Evolutionary conservation across 176 grass and related monocot genomes (phyloP).

Genomic region (Musa schizocarpa): DNA sequence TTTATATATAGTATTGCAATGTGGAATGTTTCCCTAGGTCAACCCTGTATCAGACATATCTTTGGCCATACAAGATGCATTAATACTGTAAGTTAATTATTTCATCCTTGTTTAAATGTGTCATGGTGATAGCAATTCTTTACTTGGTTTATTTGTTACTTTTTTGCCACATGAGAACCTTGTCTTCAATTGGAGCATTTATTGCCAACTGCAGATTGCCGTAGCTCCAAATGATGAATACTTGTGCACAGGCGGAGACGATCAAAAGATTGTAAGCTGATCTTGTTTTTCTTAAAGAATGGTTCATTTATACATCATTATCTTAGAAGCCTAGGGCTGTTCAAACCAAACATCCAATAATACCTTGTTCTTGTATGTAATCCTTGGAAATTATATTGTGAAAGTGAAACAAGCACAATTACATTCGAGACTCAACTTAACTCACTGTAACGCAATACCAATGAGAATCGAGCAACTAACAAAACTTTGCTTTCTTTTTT

Average conservation of each 20-base stretch:
- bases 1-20: slow-evolving; percentile 54
- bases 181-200: slow-evolving; percentile 18
- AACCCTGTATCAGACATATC: slow-evolving; percentile 75
- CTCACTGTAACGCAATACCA: too few species aligned
- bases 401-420: too few species aligned
- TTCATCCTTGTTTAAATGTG: slow-evolving; percentile 10
- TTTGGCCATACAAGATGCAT: slow-evolving; percentile 60
- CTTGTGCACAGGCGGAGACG: slow-evolving; percentile 79
- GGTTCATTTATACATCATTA: background rate
- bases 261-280: slow-evolving; percentile 92
- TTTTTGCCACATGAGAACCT: too few species aligned
- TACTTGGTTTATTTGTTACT: too few species aligned
- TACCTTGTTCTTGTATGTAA: background rate
- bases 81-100: slow-evolving; percentile 59
- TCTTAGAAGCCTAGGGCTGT: too few species aligned
- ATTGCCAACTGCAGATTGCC: slow-evolving; percentile 47
- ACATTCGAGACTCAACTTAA: too few species aligned
- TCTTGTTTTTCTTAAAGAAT: background rate
- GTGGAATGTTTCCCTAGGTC: slow-evolving; percentile 85
- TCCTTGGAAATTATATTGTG: too few species aligned
- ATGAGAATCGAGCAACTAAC: too few species aligned
- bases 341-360: background rate
- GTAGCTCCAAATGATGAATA: slow-evolving; percentile 82
- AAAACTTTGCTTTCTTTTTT: too few species aligned
- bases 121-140: background rate